Evolutionary conservation across 768 basidiomycete genomes (phyloP).

Genomic region (Rhizopogon roseolus): DNA sequence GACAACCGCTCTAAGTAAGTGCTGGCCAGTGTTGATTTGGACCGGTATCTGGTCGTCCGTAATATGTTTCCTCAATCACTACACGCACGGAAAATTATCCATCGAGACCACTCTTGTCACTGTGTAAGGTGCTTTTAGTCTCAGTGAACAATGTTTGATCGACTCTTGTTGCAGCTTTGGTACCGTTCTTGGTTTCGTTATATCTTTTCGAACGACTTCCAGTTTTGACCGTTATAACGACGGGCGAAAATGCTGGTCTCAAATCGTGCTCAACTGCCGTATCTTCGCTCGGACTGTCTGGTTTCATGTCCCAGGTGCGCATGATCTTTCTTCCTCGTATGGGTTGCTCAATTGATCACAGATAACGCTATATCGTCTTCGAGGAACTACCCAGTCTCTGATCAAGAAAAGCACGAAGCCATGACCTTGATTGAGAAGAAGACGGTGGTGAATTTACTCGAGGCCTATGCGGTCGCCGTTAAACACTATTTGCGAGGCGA

Average conservation of each 20-base stretch:
- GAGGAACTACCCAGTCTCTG: slow-evolving; percentile 3
- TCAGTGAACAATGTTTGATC: slow-evolving; percentile 18
- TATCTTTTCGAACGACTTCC: slow-evolving; percentile 66
- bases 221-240: slow-evolving; percentile 75
- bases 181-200: slow-evolving; percentile 71
- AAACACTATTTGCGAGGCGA: slow-evolving; percentile 68
- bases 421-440: slow-evolving; percentile 62
- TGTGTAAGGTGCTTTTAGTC: slow-evolving; percentile 41
- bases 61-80: slow-evolving; percentile 46
- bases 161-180: slow-evolving; percentile 33
- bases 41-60: slow-evolving; percentile 57
- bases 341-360: slow-evolving; percentile 7
- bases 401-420: slow-evolving; percentile 30
- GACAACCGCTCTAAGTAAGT: slow-evolving; percentile 21
- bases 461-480: slow-evolving; percentile 58
- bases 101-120: slow-evolving; percentile 56
- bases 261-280: slow-evolving; percentile 49
- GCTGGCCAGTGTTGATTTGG: slow-evolving; percentile 53
- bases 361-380: slow-evolving; percentile 13
- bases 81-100: slow-evolving; percentile 34
- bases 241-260: slow-evolving; percentile 61
- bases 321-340: slow-evolving; percentile 4
- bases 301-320: slow-evolving; percentile 60
- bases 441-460: slow-evolving; percentile 60
- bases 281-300: slow-evolving; percentile 59